phyloP scores from a whole-genome alignment of 495 filamentous ascomycete species.

The Cercophora sp. region DNA sequence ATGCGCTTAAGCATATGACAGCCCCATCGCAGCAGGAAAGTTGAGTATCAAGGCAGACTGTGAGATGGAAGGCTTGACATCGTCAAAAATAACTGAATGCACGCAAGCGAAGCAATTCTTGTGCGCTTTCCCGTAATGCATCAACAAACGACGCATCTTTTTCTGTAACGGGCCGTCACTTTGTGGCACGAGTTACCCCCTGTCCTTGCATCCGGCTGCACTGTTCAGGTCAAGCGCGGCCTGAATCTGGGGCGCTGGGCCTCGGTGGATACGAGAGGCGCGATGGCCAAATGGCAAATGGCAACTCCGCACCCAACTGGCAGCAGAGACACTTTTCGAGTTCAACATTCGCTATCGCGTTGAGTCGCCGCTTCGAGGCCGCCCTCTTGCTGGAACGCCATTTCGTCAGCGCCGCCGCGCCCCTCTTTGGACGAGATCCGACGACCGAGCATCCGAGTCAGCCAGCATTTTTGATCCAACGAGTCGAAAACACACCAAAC shows the following conservation, averaged over 20 bases:
- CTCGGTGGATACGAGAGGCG: conserved; percentile 2
- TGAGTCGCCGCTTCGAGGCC: conserved; percentile 3
- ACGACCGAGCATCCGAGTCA: no score
- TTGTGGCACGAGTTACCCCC: conserved; percentile 11
- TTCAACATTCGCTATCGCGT: conserved; percentile 4
- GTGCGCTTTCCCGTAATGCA: no score
- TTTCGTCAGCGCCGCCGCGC: neutral
- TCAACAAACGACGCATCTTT: no score
- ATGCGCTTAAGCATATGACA: neutral
- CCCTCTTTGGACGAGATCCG: neutral
- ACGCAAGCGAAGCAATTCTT: no score
- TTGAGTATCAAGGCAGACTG: no score
- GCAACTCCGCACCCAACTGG: conserved; percentile 6
- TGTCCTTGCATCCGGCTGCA: neutral
- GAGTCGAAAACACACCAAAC: no score
- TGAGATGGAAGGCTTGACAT: no score
- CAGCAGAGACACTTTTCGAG: conserved; percentile 1
- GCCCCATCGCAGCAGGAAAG: no score
- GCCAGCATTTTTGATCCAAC: no score
- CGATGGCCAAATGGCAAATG: conserved; percentile 6
- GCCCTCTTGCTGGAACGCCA: no score
- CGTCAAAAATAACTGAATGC: no score
- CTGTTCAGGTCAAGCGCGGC: conserved; percentile 7
- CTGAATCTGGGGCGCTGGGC: neutral
- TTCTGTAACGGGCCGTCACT: neutral